phyloP scores from a whole-genome alignment of 495 filamentous ascomycete species.

The Pseudomonodictys pantanalensis region DNA sequence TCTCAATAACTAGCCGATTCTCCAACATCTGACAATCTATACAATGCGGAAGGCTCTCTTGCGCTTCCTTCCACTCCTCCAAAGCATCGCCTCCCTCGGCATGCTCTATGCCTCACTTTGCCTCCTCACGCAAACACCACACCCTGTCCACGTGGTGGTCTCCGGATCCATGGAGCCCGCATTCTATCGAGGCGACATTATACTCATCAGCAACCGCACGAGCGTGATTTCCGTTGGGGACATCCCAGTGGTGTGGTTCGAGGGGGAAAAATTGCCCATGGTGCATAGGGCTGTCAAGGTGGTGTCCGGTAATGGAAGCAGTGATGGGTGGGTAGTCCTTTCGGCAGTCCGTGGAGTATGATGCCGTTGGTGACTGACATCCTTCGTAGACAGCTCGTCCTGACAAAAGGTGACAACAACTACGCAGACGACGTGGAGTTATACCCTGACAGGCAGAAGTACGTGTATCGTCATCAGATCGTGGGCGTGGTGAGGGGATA shows the following conservation, averaged over 20 bases:
- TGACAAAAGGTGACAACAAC: background rate
- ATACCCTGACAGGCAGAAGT: background rate
- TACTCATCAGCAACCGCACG: slow-evolving; percentile 37
- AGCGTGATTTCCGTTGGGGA: slow-evolving; percentile 33
- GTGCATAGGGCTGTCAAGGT: slow-evolving; percentile 37
- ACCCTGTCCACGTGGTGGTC: slow-evolving; percentile 31
- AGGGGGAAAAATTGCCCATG: slow-evolving; percentile 38
- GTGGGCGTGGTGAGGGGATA: background rate
- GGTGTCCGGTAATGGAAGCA: background rate
- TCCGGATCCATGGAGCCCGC: slow-evolving; percentile 43
- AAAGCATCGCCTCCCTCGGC: background rate
- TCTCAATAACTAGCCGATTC: too few species aligned
- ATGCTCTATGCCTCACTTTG: background rate
- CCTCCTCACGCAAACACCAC: background rate
- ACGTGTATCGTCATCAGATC: background rate
- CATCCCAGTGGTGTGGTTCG: slow-evolving; percentile 42
- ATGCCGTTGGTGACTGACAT: background rate
- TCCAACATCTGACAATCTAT: too few species aligned
- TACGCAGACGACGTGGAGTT: background rate
- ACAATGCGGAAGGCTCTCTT: too few species aligned
- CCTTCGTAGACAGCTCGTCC: background rate
- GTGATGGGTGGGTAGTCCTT: background rate
- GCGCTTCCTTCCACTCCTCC: too few species aligned
- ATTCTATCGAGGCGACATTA: slow-evolving; percentile 41
- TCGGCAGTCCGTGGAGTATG: background rate